Base-by-base conservation (phyloP, 306 rosid species). In the Hippophae tibetana region DNA sequence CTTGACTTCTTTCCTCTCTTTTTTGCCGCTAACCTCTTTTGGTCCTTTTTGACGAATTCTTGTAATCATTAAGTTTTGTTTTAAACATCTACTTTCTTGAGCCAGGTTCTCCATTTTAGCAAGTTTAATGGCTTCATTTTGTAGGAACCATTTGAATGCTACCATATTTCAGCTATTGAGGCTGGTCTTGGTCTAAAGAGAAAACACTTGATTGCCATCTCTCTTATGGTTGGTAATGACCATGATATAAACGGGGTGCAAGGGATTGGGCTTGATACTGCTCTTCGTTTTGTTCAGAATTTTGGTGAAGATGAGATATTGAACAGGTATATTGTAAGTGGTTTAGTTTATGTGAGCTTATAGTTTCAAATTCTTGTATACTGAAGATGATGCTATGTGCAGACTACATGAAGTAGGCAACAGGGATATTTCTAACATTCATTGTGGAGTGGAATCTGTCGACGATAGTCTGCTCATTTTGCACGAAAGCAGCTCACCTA, bases 141-240 rank as follows among this genome's bases (percentile, higher is more conserved):
- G 77, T 80, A 92, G 98, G 98, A 87, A 78, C 86, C 95, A 25
- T 86, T 88, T 75, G 95, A 87, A 75, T 87, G 93, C 80, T 87
- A 85, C 89, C 54, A 60, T 57, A 74, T 87, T 79, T 86, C 95
- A 48, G 98, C 83, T 75, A 83, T 92, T 69, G 93, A 88, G 79
- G 84, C 81, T 43, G 90, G 95, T 54, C 88, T 88, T 65, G 89
- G 93, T 63, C 80, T 92, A 81, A 92, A 85, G 78, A 81, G 96
- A 83, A 82, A 82, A 50, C 99, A 88, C 62, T 78, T 92, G 14
- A 76, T 88, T 64, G 95, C 93, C 47, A 80, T 92, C 48, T 67
- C 95, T 67, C 96, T 92, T 74, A 69, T 92, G 73, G 93, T 80
- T 62, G 96, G 98, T 60, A 92, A 85, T 80, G 98, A 92, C 76